A percentile compares a stretch with the other conserved stretches of the same genome.
Evolutionary conservation across 1,284 basidiomycete genomes (phyloP).

Genomic region (Cronartium ribicola): DNA sequence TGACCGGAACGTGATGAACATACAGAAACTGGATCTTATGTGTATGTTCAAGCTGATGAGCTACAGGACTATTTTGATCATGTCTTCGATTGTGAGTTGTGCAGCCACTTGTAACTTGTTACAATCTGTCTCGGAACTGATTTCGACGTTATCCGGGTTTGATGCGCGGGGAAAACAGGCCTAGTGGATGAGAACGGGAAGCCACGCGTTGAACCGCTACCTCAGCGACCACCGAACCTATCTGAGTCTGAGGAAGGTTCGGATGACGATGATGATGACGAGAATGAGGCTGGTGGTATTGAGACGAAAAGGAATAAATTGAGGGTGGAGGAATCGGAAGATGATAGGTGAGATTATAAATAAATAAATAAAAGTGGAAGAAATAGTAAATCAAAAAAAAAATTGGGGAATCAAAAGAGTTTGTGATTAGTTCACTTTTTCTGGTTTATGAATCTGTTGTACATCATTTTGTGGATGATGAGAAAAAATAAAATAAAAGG

Average conservation of each 20-base stretch:
- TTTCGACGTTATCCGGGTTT: background rate
- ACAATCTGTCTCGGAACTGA: background rate
- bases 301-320: background rate
- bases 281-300: background rate
- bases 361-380: too few relatives aligned
- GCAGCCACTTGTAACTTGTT: background rate
- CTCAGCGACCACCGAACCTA: slow-evolving; percentile 35
- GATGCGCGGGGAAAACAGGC: background rate
- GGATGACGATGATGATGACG: slow-evolving; percentile 3
- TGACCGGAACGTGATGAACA: background rate
- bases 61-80: slow-evolving; percentile 42
- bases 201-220: slow-evolving; percentile 29
- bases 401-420: too few relatives aligned
- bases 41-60: slow-evolving; percentile 42
- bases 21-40: slow-evolving; percentile 39
- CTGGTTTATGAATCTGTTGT: slow-evolving; percentile 4
- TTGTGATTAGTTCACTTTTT: background rate
- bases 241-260: slow-evolving; percentile 15
- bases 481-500: background rate
- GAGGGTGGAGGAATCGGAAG: background rate
- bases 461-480: background rate
- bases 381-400: too few relatives aligned
- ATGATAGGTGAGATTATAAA: background rate
- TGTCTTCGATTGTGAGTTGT: slow-evolving; percentile 39
- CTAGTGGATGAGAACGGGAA: slow-evolving; percentile 41